These are phyloP conservation scores for Protomyces pachydermus DNA, from an alignment of 1,139 yeast species.

Conservation along the genomic window DNA sequence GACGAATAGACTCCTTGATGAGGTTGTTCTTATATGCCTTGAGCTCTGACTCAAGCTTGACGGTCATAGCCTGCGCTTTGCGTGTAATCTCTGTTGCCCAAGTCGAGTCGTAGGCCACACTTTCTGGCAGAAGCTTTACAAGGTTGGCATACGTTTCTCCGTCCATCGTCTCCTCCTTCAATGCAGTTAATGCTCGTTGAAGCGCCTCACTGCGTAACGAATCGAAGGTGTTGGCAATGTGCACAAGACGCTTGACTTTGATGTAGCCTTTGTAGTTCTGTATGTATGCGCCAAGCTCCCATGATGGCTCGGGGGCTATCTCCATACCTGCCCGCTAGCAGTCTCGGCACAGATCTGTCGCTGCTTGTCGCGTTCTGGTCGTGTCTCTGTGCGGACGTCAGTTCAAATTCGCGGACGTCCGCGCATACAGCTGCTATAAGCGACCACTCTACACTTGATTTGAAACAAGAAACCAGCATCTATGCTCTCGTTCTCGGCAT, in stretches of 20 bases:
- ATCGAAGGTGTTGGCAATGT: conserved; percentile 31
- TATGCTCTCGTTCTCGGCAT: background rate
- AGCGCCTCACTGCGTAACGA: conserved; percentile 29
- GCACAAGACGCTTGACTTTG: conserved; percentile 30
- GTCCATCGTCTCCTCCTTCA: conserved; percentile 29
- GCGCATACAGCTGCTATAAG: too few relatives aligned
- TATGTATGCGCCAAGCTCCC: conserved; percentile 26
- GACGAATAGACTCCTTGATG: conserved; percentile 34
- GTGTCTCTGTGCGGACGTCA: background rate
- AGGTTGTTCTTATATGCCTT: conserved; percentile 33
- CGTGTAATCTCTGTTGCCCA: conserved; percentile 29
- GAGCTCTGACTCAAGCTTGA: conserved; percentile 32
- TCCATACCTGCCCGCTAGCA: background rate
- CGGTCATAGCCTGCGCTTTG: conserved; percentile 23
- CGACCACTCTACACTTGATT: too few relatives aligned
- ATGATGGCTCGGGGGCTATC: background rate
- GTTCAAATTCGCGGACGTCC: too few relatives aligned
- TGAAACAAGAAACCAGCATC: too few relatives aligned
- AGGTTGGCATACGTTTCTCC: conserved; percentile 28
- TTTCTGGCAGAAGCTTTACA: conserved; percentile 14
- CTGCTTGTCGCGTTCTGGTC: background rate
- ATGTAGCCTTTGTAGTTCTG: conserved; percentile 26
- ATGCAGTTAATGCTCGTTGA: conserved; percentile 27
- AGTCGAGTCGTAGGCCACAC: conserved; percentile 13
- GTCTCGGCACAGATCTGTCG: background rate